phyloP scores from a whole-genome alignment of 169 alveolate genomes.

The Hammondia hammondi region DNA sequence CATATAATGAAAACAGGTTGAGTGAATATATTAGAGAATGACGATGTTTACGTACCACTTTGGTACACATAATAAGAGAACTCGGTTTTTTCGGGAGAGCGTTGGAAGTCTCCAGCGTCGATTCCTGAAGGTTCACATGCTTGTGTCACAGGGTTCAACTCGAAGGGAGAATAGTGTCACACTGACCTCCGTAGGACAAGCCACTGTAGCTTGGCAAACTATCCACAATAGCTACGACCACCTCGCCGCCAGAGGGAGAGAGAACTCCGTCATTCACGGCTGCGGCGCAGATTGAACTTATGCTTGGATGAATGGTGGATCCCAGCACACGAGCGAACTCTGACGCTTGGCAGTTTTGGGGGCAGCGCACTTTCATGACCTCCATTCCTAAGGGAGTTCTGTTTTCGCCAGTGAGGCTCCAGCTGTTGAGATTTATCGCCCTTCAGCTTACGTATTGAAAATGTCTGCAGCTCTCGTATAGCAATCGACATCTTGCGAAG shows the following conservation, averaged over 20 bases:
- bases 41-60: constrained; percentile 27
- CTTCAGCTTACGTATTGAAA: constrained; percentile 70
- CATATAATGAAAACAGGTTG: background rate
- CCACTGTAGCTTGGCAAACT: constrained; percentile 74
- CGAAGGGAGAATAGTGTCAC: background rate
- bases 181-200: constrained; percentile 38
- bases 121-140: constrained; percentile 36
- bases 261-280: constrained; percentile 89
- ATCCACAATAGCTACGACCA: constrained; percentile 75
- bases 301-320: constrained; percentile 81
- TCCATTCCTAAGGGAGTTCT: constrained; percentile 35
- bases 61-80: constrained; percentile 56
- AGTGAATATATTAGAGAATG: background rate
- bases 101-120: constrained; percentile 55
- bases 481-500: constrained; percentile 87
- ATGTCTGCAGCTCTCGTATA: constrained; percentile 85
- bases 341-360: constrained; percentile 78
- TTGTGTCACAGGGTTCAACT: background rate
- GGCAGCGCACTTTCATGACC: constrained; percentile 75
- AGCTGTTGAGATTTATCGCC: background rate
- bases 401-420: background rate
- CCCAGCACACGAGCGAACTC: constrained; percentile 75
- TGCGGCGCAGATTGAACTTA: constrained; percentile 89
- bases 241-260: constrained; percentile 83
- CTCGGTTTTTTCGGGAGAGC: constrained; percentile 43